These are phyloP conservation scores for Fusarium pseudonygamai DNA, from an alignment of 2,329 filamentous ascomycete genomes.

Conservation along the genomic window DNA sequence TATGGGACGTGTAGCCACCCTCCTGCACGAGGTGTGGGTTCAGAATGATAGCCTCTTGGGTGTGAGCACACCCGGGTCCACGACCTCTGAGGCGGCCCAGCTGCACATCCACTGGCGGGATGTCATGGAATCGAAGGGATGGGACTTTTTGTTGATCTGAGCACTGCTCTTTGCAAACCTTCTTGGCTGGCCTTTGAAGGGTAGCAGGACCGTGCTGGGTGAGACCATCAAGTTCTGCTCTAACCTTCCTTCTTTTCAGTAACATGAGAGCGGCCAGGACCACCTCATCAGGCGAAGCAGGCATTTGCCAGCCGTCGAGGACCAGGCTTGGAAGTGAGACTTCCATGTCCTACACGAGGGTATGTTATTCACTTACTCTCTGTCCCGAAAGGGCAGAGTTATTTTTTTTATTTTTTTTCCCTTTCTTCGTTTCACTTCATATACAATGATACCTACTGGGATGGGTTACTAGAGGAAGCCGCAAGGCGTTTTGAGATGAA, in stretches of 20 bases:
- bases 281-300: conserved; percentile 49
- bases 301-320: conserved; percentile 48
- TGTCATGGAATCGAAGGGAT: conserved; percentile 88
- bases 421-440: conserved; percentile 39
- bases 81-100: conserved; percentile 52
- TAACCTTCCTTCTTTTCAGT: conserved; percentile 34
- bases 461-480: conserved; percentile 52
- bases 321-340: conserved; percentile 14
- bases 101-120: conserved; percentile 93
- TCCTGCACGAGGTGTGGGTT: conserved; percentile 87
- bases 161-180: conserved; percentile 33
- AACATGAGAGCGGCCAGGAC: conserved; percentile 38
- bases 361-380: conserved; percentile 37
- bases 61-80: conserved; percentile 49
- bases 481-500: conserved; percentile 50
- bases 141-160: conserved; percentile 93
- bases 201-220: conserved; percentile 37
- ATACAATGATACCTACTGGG: conserved; percentile 49
- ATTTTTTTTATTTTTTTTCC: conserved; percentile 2
- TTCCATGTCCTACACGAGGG: conserved; percentile 9
- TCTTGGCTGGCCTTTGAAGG: conserved; percentile 52
- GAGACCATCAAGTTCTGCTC: conserved; percentile 30
- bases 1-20: conserved; percentile 81
- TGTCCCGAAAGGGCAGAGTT: conserved; percentile 33
- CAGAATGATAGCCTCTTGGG: conserved; percentile 69